phyloP scores from a whole-genome alignment of 805 yeast genomes.

The Wickerhamomyces hampshirensis region DNA sequence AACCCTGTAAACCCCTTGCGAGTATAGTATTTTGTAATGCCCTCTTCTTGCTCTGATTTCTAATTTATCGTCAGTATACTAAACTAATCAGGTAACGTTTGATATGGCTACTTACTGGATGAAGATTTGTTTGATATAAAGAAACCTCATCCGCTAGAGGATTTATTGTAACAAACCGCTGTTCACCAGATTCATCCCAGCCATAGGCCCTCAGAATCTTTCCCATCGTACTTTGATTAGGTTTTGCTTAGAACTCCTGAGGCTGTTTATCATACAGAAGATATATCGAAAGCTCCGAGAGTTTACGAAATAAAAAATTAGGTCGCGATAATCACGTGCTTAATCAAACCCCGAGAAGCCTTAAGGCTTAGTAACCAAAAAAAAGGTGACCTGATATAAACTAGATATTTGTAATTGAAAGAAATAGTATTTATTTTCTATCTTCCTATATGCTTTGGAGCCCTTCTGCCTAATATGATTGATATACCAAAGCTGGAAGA shows the following conservation, averaged over 20 bases:
- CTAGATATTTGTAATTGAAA: too few relatives aligned
- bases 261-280: too few relatives aligned
- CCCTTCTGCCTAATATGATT: slow-evolving; percentile 12
- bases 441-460: too few relatives aligned
- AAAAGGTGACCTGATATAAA: too few relatives aligned
- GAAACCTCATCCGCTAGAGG: slow-evolving; percentile 80
- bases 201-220: slow-evolving; percentile 22
- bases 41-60: slow-evolving; percentile 33
- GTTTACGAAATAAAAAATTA: not conserved
- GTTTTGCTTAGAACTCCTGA: not conserved
- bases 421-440: too few relatives aligned
- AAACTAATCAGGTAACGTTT: not conserved
- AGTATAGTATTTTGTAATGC: slow-evolving; percentile 47
- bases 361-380: not conserved
- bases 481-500: slow-evolving; percentile 49
- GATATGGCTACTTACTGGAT: slow-evolving; percentile 22
- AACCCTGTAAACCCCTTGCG: slow-evolving; percentile 64
- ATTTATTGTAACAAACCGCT: slow-evolving; percentile 31
- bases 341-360: not conserved
- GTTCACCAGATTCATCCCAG: slow-evolving; percentile 23
- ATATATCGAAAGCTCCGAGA: not conserved
- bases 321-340: too few relatives aligned
- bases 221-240: slow-evolving; percentile 20
- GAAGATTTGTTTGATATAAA: slow-evolving; percentile 49
- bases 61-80: slow-evolving; percentile 2